Evolutionary conservation across 2,329 filamentous ascomycete genomes (phyloP).

Genomic region (Claviceps spartinae): DNA sequence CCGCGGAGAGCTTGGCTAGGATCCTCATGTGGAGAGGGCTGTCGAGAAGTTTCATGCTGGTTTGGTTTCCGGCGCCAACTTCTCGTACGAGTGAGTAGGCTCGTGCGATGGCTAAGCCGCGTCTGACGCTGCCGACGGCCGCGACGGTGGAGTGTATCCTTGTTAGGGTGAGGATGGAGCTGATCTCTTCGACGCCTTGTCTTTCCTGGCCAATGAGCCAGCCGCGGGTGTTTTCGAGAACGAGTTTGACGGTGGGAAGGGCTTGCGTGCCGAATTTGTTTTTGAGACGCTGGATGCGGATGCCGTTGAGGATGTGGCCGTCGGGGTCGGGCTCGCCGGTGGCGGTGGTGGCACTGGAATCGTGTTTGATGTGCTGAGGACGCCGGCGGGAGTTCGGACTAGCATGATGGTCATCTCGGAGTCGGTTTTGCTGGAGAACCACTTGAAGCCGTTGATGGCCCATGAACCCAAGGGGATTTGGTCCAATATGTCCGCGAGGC

Average conservation of each 20-base stretch:
- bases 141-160: slow-evolving; percentile 43
- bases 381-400: slow-evolving; percentile 36
- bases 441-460: slow-evolving; percentile 54
- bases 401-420: slow-evolving; percentile 44
- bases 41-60: slow-evolving; percentile 33
- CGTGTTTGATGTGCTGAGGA: slow-evolving; percentile 40
- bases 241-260: slow-evolving; percentile 60
- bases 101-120: slow-evolving; percentile 42
- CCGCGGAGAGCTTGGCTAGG: slow-evolving; percentile 39
- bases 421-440: slow-evolving; percentile 23
- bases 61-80: slow-evolving; percentile 30
- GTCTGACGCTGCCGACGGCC: slow-evolving; percentile 37
- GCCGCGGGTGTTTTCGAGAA: slow-evolving; percentile 46
- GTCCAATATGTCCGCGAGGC: slow-evolving; percentile 9
- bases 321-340: slow-evolving; percentile 12
- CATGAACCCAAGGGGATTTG: slow-evolving; percentile 37
- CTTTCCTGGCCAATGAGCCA: slow-evolving; percentile 56
- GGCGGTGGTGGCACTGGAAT: slow-evolving; percentile 18
- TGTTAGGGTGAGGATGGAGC: slow-evolving; percentile 54
- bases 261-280: slow-evolving; percentile 58
- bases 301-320: slow-evolving; percentile 45
- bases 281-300: slow-evolving; percentile 56
- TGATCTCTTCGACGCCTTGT: slow-evolving; percentile 53
- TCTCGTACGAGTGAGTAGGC: slow-evolving; percentile 45
- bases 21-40: slow-evolving; percentile 44